Conservation (phyloP, 371 early-diverging fungal species). For the Entomophthora muscae region DNA sequence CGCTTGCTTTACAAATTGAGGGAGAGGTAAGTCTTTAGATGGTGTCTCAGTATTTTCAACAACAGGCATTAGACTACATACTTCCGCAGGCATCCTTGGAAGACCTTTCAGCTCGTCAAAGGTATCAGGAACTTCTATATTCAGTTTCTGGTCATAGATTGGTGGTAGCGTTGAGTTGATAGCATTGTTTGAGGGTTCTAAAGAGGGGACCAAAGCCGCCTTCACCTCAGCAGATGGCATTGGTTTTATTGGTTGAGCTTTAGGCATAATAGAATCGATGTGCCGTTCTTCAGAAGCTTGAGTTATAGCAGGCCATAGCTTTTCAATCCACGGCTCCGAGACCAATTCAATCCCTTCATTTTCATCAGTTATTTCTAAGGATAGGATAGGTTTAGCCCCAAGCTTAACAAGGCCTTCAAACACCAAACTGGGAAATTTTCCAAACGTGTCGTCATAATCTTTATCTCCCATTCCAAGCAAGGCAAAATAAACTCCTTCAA, state of each 20-base stretch:
- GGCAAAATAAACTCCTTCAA: neutral
- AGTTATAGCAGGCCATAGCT: neutral
- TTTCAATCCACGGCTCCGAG: neutral
- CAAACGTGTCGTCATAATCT: conserved; percentile 9
- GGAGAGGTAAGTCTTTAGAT: neutral
- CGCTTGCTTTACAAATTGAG: neutral
- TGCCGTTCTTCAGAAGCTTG: neutral
- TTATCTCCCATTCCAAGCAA: conserved; percentile 6
- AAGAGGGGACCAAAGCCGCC: too few relatives aligned
- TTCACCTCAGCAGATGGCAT: too few relatives aligned
- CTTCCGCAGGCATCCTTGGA: conserved; percentile 7
- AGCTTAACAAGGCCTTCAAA: neutral
- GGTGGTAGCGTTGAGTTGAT: conserved; percentile 1
- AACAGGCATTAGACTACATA: neutral
- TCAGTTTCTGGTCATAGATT: neutral
- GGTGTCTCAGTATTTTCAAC: neutral
- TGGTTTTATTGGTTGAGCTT: too few relatives aligned
- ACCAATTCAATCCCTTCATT: conserved; percentile 5
- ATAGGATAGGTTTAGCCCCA: neutral
- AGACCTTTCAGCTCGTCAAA: neutral
- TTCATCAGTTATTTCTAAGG: neutral
- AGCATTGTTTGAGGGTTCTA: too few relatives aligned
- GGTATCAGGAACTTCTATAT: neutral
- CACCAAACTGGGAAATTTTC: neutral
- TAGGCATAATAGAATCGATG: too few relatives aligned